Evolutionary conservation across 2,329 filamentous ascomycete genomes (phyloP).

Genomic region (Chaetoscypha palmicola): DNA sequence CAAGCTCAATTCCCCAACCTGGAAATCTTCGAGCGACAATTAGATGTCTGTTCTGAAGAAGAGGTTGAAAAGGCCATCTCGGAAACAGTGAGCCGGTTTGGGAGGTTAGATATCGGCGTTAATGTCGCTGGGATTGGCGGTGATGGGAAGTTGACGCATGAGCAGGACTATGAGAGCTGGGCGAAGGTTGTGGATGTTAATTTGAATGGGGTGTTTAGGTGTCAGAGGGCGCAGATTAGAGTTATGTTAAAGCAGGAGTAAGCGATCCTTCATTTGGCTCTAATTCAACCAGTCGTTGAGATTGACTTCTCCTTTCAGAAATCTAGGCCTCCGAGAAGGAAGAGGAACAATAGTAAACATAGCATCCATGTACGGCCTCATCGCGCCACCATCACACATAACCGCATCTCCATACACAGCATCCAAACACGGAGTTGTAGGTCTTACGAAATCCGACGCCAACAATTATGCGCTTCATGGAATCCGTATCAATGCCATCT

Average conservation of each 20-base stretch:
- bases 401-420: conserved; percentile 42
- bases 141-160: conserved; percentile 36
- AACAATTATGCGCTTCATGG: conserved; percentile 42
- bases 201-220: conserved; percentile 50
- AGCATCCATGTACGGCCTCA: conserved; percentile 44
- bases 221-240: conserved; percentile 45
- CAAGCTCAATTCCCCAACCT: conserved; percentile 34
- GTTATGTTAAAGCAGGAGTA: conserved; percentile 46
- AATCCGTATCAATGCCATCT: conserved; percentile 56
- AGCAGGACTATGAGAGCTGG: conserved; percentile 42
- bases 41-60: conserved; percentile 40
- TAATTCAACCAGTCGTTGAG: background rate
- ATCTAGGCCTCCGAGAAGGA: conserved; percentile 35
- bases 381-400: conserved; percentile 33
- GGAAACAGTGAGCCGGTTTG: conserved; percentile 39
- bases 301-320: conserved; percentile 22
- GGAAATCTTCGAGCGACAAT: conserved; percentile 34
- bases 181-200: conserved; percentile 45
- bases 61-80: conserved; percentile 39
- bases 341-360: conserved; percentile 49
- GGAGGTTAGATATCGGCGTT: conserved; percentile 47
- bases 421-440: conserved; percentile 41
- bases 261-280: conserved; percentile 5
- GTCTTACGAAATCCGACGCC: conserved; percentile 35
- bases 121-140: conserved; percentile 49